Percentiles rank a stretch among this genome's conserved stretches.
Evolutionary conservation across 768 basidiomycete genomes (phyloP).

Genomic region (Chlorophyllum brunneum): DNA sequence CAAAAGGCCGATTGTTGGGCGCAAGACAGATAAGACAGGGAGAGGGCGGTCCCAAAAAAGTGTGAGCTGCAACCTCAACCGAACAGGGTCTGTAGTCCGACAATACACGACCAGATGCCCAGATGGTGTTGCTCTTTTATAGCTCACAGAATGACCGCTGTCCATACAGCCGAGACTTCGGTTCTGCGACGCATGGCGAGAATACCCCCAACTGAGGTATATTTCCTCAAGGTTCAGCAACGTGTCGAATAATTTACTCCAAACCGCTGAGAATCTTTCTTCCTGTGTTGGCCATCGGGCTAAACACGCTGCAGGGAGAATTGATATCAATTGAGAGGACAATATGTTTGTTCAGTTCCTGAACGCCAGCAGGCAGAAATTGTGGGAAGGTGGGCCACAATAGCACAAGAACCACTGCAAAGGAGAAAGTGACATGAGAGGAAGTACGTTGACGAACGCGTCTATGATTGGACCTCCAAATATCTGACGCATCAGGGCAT

Average conservation of each 20-base stretch:
- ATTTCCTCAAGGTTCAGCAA: neutral
- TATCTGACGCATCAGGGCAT: neutral
- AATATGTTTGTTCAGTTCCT: neutral
- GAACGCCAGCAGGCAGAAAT: too few species aligned
- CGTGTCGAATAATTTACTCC: neutral
- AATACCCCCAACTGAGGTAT: neutral
- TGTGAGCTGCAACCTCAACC: neutral
- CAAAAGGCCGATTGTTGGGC: neutral
- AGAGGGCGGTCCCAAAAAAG: too few species aligned
- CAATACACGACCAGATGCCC: neutral
- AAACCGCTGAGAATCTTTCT: too few species aligned
- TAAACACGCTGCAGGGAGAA: neutral
- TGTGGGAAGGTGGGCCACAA: constrained; percentile 1
- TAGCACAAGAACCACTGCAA: neutral
- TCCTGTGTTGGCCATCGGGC: neutral
- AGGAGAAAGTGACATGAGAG: constrained; percentile 7
- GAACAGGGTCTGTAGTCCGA: neutral
- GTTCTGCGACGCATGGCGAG: constrained; percentile 1
- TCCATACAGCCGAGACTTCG: neutral
- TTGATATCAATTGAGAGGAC: neutral
- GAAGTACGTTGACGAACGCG: neutral
- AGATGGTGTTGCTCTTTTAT: constrained; percentile 2
- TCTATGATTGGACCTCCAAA: neutral
- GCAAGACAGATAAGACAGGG: neutral
- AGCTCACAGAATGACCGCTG: neutral